phyloP scores from a whole-genome alignment of 2,329 filamentous ascomycete species.

The Exophiala calicioides region DNA sequence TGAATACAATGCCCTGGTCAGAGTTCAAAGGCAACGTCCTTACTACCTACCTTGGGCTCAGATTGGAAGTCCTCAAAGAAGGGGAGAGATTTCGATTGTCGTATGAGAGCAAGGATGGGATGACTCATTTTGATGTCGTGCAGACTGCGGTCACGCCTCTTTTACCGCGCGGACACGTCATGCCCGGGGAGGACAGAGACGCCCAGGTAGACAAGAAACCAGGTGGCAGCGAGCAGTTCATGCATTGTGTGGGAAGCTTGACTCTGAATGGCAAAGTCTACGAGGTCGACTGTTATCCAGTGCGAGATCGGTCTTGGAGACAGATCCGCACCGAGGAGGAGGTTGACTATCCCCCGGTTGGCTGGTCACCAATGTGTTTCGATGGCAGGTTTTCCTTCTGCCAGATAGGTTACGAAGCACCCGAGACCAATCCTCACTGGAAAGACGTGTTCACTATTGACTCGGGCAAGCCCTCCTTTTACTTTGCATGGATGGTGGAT shows the following conservation, averaged over 20 bases:
- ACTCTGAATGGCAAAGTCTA: background rate
- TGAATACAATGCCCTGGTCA: background rate
- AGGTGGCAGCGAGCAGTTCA: conserved; percentile 53
- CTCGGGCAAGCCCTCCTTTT: background rate
- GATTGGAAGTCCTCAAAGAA: background rate
- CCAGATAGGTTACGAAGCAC: background rate
- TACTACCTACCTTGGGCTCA: background rate
- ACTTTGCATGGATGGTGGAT: background rate
- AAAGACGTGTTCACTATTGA: background rate
- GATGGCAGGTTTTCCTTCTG: background rate
- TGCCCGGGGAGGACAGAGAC: conserved; percentile 42
- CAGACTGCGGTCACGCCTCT: background rate
- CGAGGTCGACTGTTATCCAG: conserved; percentile 2
- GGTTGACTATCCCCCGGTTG: background rate
- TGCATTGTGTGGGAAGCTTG: background rate
- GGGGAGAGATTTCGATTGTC: background rate
- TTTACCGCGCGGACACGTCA: background rate
- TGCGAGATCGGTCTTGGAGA: conserved; percentile 1
- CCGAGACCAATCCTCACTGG: background rate
- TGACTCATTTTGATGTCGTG: background rate
- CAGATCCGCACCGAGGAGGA: conserved; percentile 2
- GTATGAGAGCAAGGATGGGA: background rate
- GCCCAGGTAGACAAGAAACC: conserved; percentile 61
- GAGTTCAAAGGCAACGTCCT: background rate
- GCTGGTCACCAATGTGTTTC: conserved; percentile 1